Evolutionary conservation across 2,329 filamentous ascomycete species (phyloP), one percentile per base, ranked within the genome.

Genomic region (Lecanicillium sp.): DNA sequence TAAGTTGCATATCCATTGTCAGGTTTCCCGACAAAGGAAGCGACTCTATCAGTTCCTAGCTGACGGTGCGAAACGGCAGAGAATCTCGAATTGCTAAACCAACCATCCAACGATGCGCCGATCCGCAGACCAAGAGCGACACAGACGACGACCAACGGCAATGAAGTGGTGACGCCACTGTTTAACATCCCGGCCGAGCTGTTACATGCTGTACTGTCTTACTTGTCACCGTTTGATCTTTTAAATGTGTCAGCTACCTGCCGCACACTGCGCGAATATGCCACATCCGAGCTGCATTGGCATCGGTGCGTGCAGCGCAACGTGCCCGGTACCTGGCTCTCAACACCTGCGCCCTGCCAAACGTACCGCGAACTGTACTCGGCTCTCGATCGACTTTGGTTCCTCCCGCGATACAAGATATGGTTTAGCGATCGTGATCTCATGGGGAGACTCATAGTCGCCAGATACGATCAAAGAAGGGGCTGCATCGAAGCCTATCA

Each of bases 361-460:
- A 82, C 74, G 20, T 95, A 83, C 65, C 79, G 79, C 49, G 75
- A 85, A 21, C 77, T 95, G 2, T 95, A 86, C 62, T 69, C 76
- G 35, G 75, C 82, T 17, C 86, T 93, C 61, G 78, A 93, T 54
- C 84, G 85, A 0, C 81, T 84, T 57, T 96, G 90, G 90, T 95
- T 95, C 59, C 72, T 96, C 1, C 75, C 87, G 0, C 81, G 78
- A 44, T 74, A 87, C 61, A 90, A 87, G 64, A 72, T 96, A 54
- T 96, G 90, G 90, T 91, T 95, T 60, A 79, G 81, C 51, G 88
- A 95, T 63, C 75, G 73, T 2, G 77, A 83, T 24, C 74, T 88
- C 40, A 83, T 78, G 2, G 90, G 90, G 0, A 86, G 85, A 60
- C 65, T 95, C 35, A 74, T 95, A 21, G 60, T 95, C 32, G 75